phyloP scores from a whole-genome alignment of 2,329 filamentous ascomycete species.

The Colletotrichum lentis region DNA sequence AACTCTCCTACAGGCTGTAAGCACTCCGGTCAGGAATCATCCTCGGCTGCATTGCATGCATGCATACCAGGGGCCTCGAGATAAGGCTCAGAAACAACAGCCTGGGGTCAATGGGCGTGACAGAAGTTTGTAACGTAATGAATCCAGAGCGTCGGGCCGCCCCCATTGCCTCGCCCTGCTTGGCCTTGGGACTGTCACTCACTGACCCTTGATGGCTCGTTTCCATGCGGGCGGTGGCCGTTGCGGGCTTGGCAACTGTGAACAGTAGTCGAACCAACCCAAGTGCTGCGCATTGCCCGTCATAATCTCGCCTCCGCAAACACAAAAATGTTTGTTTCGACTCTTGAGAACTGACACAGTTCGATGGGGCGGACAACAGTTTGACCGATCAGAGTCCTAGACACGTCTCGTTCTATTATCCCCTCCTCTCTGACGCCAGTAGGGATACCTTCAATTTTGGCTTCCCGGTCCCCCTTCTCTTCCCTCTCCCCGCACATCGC shows the following conservation, averaged over 20 bases:
- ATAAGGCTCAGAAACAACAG: constrained; percentile 7
- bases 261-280: no score
- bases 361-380: neutral
- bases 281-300: neutral
- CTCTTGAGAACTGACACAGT: neutral
- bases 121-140: constrained; percentile 35
- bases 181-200: neutral
- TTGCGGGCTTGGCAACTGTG: no score
- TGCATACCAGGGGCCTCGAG: neutral
- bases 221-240: no score
- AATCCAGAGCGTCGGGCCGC: constrained; percentile 33
- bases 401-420: neutral
- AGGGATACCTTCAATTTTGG: neutral
- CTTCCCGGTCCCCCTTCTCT: neutral
- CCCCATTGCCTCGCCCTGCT: no score
- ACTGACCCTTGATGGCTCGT: neutral
- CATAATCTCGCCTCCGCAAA: neutral
- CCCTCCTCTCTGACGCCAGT: neutral
- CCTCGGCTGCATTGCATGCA: constrained; percentile 1
- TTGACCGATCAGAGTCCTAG: no score
- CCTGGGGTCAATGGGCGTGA: constrained; percentile 11
- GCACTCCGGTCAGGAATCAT: no score
- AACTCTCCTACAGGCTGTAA: no score
- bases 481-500: no score
- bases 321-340: neutral